These are phyloP conservation scores for Phytophthora nicotianae DNA, from an alignment of 352 stramenopile species.

Conservation along the genomic window DNA sequence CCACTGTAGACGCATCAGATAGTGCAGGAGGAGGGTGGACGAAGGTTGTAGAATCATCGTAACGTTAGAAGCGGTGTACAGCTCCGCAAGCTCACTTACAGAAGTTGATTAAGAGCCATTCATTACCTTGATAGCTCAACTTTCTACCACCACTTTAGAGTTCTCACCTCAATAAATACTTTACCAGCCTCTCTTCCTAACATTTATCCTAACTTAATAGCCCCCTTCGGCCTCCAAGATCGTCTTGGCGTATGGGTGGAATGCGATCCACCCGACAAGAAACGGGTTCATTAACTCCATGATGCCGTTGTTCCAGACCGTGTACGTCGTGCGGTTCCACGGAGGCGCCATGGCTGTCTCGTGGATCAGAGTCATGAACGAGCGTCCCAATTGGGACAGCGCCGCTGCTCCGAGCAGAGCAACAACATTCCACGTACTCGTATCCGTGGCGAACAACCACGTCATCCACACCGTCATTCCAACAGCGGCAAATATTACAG, in stretches of 20 bases:
- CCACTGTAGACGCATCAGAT: neutral
- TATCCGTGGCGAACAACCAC: constrained; percentile 15
- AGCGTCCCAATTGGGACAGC: constrained; percentile 44
- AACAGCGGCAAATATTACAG: constrained; percentile 17
- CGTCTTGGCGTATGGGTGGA: constrained; percentile 67
- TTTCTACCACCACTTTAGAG: neutral
- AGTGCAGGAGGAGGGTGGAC: constrained; percentile 22
- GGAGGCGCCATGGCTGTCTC: constrained; percentile 38
- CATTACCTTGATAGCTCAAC: constrained; percentile 5
- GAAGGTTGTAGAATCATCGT: constrained; percentile 12
- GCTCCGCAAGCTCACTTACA: no score
- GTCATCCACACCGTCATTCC: constrained; percentile 34
- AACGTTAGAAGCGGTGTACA: constrained; percentile 1
- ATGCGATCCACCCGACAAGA: constrained; percentile 63
- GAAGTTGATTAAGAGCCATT: no score
- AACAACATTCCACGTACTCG: constrained; percentile 42
- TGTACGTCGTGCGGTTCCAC: constrained; percentile 27
- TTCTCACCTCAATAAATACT: constrained; percentile 38
- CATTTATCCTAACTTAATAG: constrained; percentile 18
- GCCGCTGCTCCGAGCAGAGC: constrained; percentile 36
- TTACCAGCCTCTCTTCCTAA: constrained; percentile 5
- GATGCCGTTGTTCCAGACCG: constrained; percentile 54
- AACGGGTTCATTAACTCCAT: constrained; percentile 63
- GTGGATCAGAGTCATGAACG: constrained; percentile 48
- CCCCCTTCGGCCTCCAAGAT: constrained; percentile 30